These are phyloP conservation scores for Austroboletus rostrupii DNA, from an alignment of 1,284 basidiomycete species.

Conservation along the genomic window DNA sequence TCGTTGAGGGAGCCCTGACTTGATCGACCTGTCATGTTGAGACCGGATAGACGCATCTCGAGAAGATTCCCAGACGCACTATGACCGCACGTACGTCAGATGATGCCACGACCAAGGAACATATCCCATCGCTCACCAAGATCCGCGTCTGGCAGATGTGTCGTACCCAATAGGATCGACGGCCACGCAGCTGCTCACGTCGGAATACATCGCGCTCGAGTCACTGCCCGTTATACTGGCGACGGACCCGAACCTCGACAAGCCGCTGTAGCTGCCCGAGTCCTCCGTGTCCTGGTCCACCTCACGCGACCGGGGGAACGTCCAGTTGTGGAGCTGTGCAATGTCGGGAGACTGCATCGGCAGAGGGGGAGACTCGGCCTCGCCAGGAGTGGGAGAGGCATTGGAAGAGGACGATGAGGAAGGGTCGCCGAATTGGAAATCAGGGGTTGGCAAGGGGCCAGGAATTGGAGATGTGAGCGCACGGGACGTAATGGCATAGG, in stretches of 20 bases:
- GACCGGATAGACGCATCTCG: constrained; percentile 42
- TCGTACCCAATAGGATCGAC: constrained; percentile 31
- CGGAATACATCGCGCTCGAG: constrained; percentile 53
- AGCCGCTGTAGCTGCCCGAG: constrained; percentile 42
- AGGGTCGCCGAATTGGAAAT: constrained; percentile 65
- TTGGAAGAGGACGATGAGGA: constrained; percentile 40
- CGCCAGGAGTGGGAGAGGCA: constrained; percentile 41
- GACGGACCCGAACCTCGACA: constrained; percentile 57
- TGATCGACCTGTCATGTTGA: constrained; percentile 40
- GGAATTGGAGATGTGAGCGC: constrained; percentile 52
- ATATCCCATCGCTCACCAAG: constrained; percentile 39
- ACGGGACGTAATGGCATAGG: constrained; percentile 48
- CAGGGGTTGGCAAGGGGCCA: constrained; percentile 65
- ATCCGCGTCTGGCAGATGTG: constrained; percentile 39
- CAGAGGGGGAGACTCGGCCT: constrained; percentile 44
- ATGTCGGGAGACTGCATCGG: constrained; percentile 23
- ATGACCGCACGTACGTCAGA: constrained; percentile 22
- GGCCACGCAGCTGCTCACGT: constrained; percentile 41
- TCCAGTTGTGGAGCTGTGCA: constrained; percentile 26
- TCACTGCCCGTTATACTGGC: constrained; percentile 56
- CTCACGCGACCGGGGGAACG: constrained; percentile 33
- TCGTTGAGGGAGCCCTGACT: constrained; percentile 30
- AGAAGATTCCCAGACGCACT: constrained; percentile 37
- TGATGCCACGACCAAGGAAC: constrained; percentile 8
- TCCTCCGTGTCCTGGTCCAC: constrained; percentile 47